phyloP scores from a whole-genome alignment of 345 rosid genomes.

The Populus tremula region DNA sequence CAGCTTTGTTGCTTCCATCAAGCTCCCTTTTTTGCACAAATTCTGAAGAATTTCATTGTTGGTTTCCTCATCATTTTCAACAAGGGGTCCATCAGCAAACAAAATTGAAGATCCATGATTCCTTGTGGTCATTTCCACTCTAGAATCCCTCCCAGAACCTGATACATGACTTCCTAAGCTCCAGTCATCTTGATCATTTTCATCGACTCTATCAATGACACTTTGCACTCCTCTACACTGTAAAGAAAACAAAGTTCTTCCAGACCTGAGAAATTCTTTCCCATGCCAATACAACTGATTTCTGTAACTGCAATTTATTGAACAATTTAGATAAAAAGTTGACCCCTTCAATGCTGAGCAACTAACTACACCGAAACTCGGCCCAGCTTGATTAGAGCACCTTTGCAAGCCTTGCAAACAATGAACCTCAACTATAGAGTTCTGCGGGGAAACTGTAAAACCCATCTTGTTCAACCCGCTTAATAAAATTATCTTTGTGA shows the following conservation, averaged over 20 bases:
- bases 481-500: neutral
- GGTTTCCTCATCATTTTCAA: conserved; percentile 50
- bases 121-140: conserved; percentile 26
- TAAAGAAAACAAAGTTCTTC: conserved; percentile 25
- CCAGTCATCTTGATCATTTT: conserved; percentile 39
- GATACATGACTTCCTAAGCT: conserved; percentile 29
- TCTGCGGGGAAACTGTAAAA: conserved; percentile 29
- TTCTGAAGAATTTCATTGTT: conserved; percentile 64
- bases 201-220: conserved; percentile 39
- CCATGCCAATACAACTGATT: conserved; percentile 19
- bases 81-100: conserved; percentile 44
- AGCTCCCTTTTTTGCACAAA: conserved; percentile 53
- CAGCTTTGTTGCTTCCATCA: conserved; percentile 52
- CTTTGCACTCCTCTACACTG: conserved; percentile 35
- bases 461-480: conserved; percentile 40
- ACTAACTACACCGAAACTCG: neutral
- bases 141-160: conserved; percentile 23
- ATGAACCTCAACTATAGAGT: conserved; percentile 33
- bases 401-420: conserved; percentile 24
- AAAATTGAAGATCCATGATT: conserved; percentile 17
- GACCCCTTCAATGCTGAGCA: conserved; percentile 13
- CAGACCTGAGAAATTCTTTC: conserved; percentile 23
- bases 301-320: conserved; percentile 9
- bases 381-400: conserved; percentile 23
- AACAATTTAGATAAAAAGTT: conserved; percentile 8